Evolutionary conservation across 2,329 filamentous ascomycete genomes (phyloP).

Genomic region (Stemphylium vesicarium): DNA sequence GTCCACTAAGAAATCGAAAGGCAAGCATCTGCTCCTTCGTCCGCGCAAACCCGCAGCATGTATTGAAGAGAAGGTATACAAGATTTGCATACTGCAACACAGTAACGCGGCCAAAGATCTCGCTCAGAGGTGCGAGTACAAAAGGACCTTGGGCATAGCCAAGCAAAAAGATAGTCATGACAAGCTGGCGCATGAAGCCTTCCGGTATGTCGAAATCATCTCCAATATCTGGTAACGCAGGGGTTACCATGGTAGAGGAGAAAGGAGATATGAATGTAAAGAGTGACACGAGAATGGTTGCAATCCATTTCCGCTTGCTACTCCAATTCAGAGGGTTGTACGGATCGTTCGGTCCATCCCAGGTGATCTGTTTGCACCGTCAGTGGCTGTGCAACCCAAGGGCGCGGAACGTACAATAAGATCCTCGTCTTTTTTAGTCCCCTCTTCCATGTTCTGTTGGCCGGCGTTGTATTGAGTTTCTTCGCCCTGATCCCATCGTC

Average conservation of each 20-base stretch:
- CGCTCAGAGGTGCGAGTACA: conserved; percentile 44
- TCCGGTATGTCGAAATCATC: conserved; percentile 42
- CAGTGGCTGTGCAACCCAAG: conserved; percentile 1
- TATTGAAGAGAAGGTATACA: conserved; percentile 44
- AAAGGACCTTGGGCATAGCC: conserved; percentile 48
- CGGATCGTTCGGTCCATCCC: conserved; percentile 55
- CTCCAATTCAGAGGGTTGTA: conserved; percentile 57
- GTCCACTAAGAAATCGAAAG: conserved; percentile 44
- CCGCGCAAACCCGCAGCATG: conserved; percentile 43
- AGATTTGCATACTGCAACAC: conserved; percentile 45
- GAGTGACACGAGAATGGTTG: conserved; percentile 52
- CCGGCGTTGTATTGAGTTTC: conserved; percentile 18
- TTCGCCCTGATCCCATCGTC: conserved; percentile 21
- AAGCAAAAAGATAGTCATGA: conserved; percentile 48
- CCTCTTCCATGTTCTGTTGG: conserved; percentile 8
- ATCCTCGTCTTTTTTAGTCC: conserved; percentile 15
- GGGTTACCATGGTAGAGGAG: conserved; percentile 49
- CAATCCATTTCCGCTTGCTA: conserved; percentile 52
- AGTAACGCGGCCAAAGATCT: conserved; percentile 44
- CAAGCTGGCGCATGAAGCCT: conserved; percentile 37
- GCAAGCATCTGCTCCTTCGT: conserved; percentile 40
- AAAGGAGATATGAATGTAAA: conserved; percentile 50
- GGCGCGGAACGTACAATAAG: conserved; percentile 20
- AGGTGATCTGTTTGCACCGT: conserved; percentile 43
- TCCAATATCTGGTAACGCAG: conserved; percentile 38